Evolutionary conservation across 306 rosid genomes (phyloP).

Genomic region (Castanospermum australe): DNA sequence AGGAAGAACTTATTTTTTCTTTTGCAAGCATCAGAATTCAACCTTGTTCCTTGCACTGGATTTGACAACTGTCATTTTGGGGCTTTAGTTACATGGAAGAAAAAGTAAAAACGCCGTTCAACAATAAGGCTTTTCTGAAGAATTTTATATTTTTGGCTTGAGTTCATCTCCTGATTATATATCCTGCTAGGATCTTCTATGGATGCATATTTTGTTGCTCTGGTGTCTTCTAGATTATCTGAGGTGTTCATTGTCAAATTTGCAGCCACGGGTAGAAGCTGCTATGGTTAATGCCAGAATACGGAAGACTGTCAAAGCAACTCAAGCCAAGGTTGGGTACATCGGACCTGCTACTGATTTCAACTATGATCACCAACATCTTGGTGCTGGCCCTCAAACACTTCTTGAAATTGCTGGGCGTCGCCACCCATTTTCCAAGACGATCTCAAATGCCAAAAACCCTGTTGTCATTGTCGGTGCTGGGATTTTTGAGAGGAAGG

Average conservation of each 20-base stretch:
- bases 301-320: conserved; percentile 74
- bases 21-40: neutral
- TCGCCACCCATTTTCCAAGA: conserved; percentile 71
- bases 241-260: conserved; percentile 28
- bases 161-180: neutral
- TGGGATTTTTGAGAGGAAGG: conserved; percentile 84
- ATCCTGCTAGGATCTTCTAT: neutral
- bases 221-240: conserved; percentile 15
- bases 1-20: neutral
- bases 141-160: neutral
- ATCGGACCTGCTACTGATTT: conserved; percentile 80
- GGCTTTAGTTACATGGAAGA: neutral
- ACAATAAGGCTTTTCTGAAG: neutral
- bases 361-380: conserved; percentile 83
- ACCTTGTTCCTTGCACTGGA: neutral
- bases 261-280: conserved; percentile 98
- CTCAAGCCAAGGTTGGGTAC: conserved; percentile 85
- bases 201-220: conserved; percentile 26
- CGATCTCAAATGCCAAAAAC: conserved; percentile 71
- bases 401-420: conserved; percentile 83
- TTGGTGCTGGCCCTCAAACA: conserved; percentile 83
- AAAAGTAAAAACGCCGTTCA: neutral
- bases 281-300: conserved; percentile 99
- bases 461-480: conserved; percentile 88
- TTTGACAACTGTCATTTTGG: conserved; percentile 16